Evolutionary conservation across 768 basidiomycete genomes (phyloP).

Genomic region (Kwoniella dendrophila): DNA sequence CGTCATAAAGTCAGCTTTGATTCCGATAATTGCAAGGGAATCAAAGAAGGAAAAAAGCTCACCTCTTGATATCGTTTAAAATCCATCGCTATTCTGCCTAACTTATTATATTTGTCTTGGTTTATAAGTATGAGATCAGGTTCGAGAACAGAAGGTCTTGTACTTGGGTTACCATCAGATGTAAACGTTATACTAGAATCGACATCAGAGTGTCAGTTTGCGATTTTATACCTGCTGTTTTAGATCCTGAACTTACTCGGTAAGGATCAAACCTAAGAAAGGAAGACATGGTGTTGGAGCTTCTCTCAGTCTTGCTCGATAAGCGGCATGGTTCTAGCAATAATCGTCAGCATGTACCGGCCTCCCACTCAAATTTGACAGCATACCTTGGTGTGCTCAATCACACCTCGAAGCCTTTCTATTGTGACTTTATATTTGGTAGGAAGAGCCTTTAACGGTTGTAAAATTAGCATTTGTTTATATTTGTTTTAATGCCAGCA

Average conservation of each 20-base stretch:
- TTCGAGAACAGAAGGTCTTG: conserved; percentile 75
- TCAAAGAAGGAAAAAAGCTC: conserved; percentile 9
- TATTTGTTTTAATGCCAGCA: background rate
- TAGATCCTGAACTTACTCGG: conserved; percentile 43
- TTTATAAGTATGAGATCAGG: conserved; percentile 82
- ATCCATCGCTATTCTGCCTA: conserved; percentile 83
- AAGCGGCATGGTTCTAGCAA: conserved; percentile 62
- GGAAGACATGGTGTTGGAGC: conserved; percentile 91
- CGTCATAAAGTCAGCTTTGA: background rate
- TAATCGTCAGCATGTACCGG: conserved; percentile 54
- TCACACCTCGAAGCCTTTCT: conserved; percentile 77
- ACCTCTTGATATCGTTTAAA: conserved; percentile 51
- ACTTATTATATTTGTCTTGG: conserved; percentile 93
- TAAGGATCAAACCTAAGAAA: conserved; percentile 73
- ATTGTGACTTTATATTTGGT: conserved; percentile 81
- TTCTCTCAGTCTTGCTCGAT: conserved; percentile 80
- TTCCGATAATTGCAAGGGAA: background rate
- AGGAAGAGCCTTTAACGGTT: conserved; percentile 68
- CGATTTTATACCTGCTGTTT: background rate
- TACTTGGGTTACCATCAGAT: conserved; percentile 87
- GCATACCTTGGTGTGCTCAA: conserved; percentile 70
- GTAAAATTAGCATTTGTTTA: conserved; percentile 7
- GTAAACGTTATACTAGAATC: conserved; percentile 74
- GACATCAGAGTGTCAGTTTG: background rate
- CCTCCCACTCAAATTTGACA: conserved; percentile 45